Conservation (phyloP, 345 rosid genomes). For the Lepidium africanum region DNA sequence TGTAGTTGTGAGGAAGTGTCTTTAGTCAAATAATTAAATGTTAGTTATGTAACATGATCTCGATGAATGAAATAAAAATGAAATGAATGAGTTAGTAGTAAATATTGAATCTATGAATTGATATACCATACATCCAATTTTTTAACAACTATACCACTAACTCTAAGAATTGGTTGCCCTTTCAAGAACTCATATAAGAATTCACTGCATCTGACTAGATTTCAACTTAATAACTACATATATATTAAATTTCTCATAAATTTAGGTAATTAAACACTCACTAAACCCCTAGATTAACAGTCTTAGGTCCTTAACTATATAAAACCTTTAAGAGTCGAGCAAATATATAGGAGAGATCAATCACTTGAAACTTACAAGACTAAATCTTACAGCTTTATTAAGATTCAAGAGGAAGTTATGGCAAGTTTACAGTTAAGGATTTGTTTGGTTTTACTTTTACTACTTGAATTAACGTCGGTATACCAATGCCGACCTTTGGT, state of each 20-base stretch:
- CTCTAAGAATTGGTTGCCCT: too few species aligned
- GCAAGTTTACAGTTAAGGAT: slow-evolving; percentile 11
- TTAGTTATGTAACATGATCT: too few species aligned
- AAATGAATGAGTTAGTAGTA: too few species aligned
- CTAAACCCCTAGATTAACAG: not conserved
- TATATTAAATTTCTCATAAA: not conserved
- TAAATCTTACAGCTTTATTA: not conserved
- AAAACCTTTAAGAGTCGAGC: not conserved
- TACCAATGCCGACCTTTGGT: slow-evolving; percentile 12
- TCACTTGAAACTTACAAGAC: not conserved
- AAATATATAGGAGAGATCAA: not conserved
- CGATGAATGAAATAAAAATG: too few species aligned
- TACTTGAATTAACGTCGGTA: not conserved
- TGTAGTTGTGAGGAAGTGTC: too few species aligned
- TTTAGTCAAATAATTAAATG: too few species aligned
- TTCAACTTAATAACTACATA: slow-evolving; percentile 1
- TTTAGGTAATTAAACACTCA: not conserved
- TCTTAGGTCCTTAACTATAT: not conserved
- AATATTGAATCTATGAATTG: too few species aligned
- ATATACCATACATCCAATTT: too few species aligned
- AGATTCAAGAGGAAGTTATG: not conserved
- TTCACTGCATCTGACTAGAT: slow-evolving; percentile 3
- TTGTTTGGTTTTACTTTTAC: not conserved
- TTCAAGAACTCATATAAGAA: not conserved
- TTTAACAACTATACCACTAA: too few species aligned